Conservation (phyloP, 768 basidiomycete species). For the Megacollybia marginata region DNA sequence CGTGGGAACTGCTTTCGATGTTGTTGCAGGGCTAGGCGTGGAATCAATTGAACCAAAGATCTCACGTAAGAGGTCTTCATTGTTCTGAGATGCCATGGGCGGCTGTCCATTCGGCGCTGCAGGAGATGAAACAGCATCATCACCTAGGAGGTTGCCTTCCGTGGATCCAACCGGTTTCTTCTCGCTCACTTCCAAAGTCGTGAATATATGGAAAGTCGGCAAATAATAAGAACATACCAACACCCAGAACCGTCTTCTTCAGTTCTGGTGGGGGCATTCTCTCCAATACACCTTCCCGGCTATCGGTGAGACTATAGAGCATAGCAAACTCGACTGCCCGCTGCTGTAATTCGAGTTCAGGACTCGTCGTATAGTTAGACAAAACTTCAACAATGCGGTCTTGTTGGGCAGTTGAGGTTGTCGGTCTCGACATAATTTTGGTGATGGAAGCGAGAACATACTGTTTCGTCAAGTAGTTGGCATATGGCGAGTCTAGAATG, state of each 20-base stretch:
- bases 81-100: conserved; percentile 53
- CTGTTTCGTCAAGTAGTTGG: conserved; percentile 85
- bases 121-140: conserved; percentile 47
- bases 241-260: conserved; percentile 93
- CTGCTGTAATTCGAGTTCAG: conserved; percentile 93
- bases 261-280: conserved; percentile 99
- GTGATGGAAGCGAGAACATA: conserved; percentile 86
- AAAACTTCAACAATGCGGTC: conserved; percentile 75
- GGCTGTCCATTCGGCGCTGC: conserved; percentile 34
- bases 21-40: conserved; percentile 23
- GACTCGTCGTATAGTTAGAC: conserved; percentile 76
- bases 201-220: conserved; percentile 3
- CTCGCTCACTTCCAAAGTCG: conserved; percentile 65
- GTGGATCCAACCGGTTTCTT: conserved; percentile 95
- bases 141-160: conserved; percentile 76
- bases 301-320: conserved; percentile 70
- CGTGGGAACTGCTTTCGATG: conserved; percentile 6
- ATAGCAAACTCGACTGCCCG: conserved; percentile 92
- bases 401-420: conserved; percentile 59
- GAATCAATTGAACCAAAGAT: conserved; percentile 68
- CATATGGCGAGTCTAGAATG: conserved; percentile 88
- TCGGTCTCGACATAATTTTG: conserved; percentile 80
- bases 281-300: conserved; percentile 82
- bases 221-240: conserved; percentile 44
- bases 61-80: conserved; percentile 85